Base-by-base conservation (phyloP, 441 rosid species). In the Adansonia madagascariensis region DNA sequence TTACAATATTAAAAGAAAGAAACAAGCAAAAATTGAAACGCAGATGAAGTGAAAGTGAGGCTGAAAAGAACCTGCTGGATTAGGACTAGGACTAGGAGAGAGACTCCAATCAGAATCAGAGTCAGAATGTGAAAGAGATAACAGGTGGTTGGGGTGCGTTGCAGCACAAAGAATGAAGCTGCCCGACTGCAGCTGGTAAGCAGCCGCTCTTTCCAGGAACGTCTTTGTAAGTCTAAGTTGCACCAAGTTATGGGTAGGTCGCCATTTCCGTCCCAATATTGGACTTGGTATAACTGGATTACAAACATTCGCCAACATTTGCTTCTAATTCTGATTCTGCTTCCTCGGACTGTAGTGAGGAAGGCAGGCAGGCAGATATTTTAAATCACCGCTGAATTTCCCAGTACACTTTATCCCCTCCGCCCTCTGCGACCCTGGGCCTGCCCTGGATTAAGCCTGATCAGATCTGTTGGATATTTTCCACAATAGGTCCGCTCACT, bases 151-250 rank as follows among this genome's bases (percentile, higher is more conserved):
- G 18, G 67, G 44, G 44, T 39, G 69, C 39, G 69, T 64, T 43
- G 69, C 69, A 47, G 69, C 69, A 39, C 69, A 64, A 39, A n/a
- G 66, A 61, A 6, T 61, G 66, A 61, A 61, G 39, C 66, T 11
- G 27, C 69, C 47, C 18, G n/a, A 22, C 47, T 64, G 69, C 47
- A 64, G 4, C 6, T 64, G 69, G 69, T 64, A 39, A 64, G 44
- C 3, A 64, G 69, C 9, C 47, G 69, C 47, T 64, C 22, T 15
- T 64, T 64, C 69, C 22, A 35, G 69, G 46, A 20, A 39, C 69
- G 47, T 35, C 46, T 14, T 17, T 3, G 47, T 27, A 27, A 27
- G 31, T 27, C 31, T 27, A 27, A 27, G 31, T 27, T 27, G 31
- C 31, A 27, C 31, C 31, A 27, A 27, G 31, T 27, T 63, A 35